Evolutionary conservation across 345 rosid species (phyloP), one percentile per base, ranked within the genome.

Genomic region (Bruguiera sexangula): DNA sequence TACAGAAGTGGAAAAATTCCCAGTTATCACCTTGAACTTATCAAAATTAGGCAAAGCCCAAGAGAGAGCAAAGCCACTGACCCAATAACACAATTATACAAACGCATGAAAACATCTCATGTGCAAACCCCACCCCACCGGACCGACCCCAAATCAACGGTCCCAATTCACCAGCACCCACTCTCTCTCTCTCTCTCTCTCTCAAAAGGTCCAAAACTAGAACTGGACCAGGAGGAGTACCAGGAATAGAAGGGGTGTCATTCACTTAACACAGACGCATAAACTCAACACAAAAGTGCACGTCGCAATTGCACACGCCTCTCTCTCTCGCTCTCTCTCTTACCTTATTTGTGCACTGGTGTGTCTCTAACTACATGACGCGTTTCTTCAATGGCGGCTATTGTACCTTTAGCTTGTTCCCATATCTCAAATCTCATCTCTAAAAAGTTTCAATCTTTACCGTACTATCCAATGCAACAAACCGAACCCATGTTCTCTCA

Each of bases 351-450:
- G 6, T 24, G 1, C 31, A 4, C 19, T 24, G 4, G 29, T 6
- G 60, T 57, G 62, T 64, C 43, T 57, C 8, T 64, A 26, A 26
- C 29, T 62, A 8, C 63, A 66, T 69, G 79, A 82, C 78, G 82
- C 86, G 71, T 81, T 73, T 81, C 70, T 73, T 79, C 70, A 78
- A 81, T 78, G 86, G 86, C 83, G 80, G 86, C 66, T 29, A 61
- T 67, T 32, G 18, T 73, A 60, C 32, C 62, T 24, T 21, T 32
- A 50, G 30, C 20, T 58, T 57, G 26, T 59, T 66, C 55, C 39
- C 63, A 72, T 21, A 6, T 71, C 39, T 71, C 69, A n/a, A 32
- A 60, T 73, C 63, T 73, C 16, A 61, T 62, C 51, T 39, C 63
- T 31, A 6, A 43, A 46, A 72, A 50, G 57, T 48, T 22, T 26